Evolutionary conservation across 139 green algal genomes (phyloP).

Genomic region (Auxenochlorella protothecoides): DNA sequence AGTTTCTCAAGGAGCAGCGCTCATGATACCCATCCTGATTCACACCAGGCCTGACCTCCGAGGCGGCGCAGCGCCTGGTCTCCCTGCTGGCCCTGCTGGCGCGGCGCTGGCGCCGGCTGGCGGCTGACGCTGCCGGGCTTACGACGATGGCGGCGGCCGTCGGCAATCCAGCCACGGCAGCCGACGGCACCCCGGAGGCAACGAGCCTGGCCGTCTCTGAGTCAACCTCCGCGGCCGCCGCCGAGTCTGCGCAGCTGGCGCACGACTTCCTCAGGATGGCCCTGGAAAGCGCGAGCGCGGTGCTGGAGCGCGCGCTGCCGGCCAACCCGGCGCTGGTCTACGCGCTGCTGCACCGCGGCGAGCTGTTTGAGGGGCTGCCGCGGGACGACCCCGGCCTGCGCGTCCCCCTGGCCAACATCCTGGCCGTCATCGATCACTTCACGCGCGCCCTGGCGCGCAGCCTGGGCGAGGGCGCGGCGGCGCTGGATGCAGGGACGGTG

Average conservation of each 20-base stretch:
- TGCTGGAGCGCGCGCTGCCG: constrained; percentile 15
- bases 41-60: constrained; percentile 37
- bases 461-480: constrained; percentile 4
- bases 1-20: background rate
- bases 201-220: no score
- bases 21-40: background rate
- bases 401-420: constrained; percentile 8
- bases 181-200: background rate
- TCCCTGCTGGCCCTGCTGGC: constrained; percentile 51
- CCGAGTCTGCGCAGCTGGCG: no score
- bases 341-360: constrained; percentile 69
- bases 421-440: constrained; percentile 39
- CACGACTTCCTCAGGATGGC: background rate
- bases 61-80: constrained; percentile 69
- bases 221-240: no score
- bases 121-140: background rate
- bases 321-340: constrained; percentile 68
- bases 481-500: constrained; percentile 23
- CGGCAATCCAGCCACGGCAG: no score
- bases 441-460: constrained; percentile 43
- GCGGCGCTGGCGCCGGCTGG: constrained; percentile 12
- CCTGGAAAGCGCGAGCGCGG: background rate
- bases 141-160: background rate
- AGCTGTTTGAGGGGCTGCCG: background rate
- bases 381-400: background rate